A percentile compares a stretch with the other conserved stretches of the same genome.
Conservation (phyloP, 148 eudicot genomes). For the Amaranthus hypochondriacus region DNA sequence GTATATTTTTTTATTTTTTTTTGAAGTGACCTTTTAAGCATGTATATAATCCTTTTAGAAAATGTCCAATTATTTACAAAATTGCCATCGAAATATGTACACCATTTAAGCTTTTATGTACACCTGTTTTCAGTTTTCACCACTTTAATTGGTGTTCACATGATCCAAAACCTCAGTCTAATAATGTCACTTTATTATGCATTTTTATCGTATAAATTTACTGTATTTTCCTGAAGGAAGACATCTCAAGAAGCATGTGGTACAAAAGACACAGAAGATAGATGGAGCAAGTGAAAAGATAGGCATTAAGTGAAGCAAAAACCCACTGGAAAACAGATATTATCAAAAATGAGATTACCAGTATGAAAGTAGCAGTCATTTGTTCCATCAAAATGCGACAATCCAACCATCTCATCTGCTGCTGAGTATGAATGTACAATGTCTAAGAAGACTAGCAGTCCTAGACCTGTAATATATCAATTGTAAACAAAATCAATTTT, state of each 20-base stretch:
- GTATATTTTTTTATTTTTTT: too few relatives aligned
- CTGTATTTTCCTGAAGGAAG: neutral
- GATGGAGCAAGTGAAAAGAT: neutral
- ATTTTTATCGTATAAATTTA: neutral
- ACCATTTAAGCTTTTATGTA: too few relatives aligned
- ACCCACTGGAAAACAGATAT: neutral
- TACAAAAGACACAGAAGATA: neutral
- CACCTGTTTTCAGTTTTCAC: too few relatives aligned
- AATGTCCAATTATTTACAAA: too few relatives aligned
- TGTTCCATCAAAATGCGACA: slow-evolving; percentile 91
- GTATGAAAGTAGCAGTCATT: slow-evolving; percentile 95
- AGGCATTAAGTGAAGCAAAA: neutral
- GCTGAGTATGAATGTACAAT: slow-evolving; percentile 94
- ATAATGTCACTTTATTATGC: neutral
- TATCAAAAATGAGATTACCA: slow-evolving; percentile 39
- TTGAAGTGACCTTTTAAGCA: too few relatives aligned
- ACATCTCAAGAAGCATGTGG: neutral
- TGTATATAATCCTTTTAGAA: too few relatives aligned
- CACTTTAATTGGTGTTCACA: too few relatives aligned
- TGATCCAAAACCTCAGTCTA: neutral
- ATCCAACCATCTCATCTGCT: slow-evolving; percentile 96
- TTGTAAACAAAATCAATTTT: slow-evolving; percentile 12
- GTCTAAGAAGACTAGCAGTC: slow-evolving; percentile 85
- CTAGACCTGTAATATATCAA: slow-evolving; percentile 54
- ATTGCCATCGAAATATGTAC: too few relatives aligned